Base-by-base conservation (phyloP, 2,329 filamentous ascomycete species). In the Fusarium protoensiforme region DNA sequence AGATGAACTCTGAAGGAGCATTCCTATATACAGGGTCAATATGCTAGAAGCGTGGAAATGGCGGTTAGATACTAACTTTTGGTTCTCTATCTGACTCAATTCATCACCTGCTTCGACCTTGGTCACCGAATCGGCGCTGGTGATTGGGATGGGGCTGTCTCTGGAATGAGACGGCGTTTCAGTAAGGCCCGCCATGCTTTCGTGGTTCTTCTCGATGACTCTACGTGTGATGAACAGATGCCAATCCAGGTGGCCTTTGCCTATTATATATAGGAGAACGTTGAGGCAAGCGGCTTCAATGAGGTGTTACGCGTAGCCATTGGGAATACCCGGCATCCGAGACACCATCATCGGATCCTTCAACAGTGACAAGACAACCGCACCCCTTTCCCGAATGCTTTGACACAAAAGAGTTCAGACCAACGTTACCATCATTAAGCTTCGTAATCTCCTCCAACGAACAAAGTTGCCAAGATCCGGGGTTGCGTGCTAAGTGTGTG, bases 381-480 rank as follows among this genome's bases (percentile, higher is more conserved):
- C n/a, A 31, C 46, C 46, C 46, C 46, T 31, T 53, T 31, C 46
- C 46, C 46, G 46, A 29, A 31, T 8, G 41, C 7, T 22, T 24
- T 43, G 8, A 24, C 22, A 29, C 2, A n/a, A 51, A 13, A 31
- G 24, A 29, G 10, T 31, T n/a, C 10, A n/a, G 18, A 31, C 22
- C 9, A 51, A 29, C 14, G 20, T 27, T 46, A 9, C 13, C 7
- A 46, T 48, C 2, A 10, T 48, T 41, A n/a, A 31, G 41, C 14
- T 11, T 54, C 60, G 24, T 41, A 61, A 38, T 29, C 31, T 16
- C 2, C 20, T 62, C 35, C 60, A 54, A 54, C 60, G 5, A 54
- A 27, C 11, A 36, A 31, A 8, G 20, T 53, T 39, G 60, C 60
- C 60, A 62, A 62, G 60, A 62, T 62, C 46, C 35, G 60, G 60